Conservation (phyloP, 1,139 yeast genomes). For the Magnusiomyces tetraspermus region DNA sequence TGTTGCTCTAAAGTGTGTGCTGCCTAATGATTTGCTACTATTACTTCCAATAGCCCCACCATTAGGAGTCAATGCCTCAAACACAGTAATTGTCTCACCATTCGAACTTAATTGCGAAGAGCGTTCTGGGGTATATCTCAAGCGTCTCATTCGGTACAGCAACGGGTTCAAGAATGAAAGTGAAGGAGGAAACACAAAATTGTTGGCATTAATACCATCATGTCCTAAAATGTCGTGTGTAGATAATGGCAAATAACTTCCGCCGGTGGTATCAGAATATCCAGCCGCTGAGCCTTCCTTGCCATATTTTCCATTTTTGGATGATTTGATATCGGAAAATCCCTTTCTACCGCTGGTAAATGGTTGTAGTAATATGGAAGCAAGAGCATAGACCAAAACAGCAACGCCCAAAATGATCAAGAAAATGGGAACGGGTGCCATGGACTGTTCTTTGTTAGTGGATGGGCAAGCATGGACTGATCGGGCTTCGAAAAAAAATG, state of each 20-base stretch:
- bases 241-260: not conserved
- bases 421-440: slow-evolving; percentile 26
- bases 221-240: not conserved
- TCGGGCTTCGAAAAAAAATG: slow-evolving; percentile 74
- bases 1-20: no score
- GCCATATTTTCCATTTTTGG: no score
- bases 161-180: not conserved
- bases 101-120: not conserved
- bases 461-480: slow-evolving; percentile 88
- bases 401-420: slow-evolving; percentile 31
- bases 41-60: no score
- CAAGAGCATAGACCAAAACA: slow-evolving; percentile 31
- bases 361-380: slow-evolving; percentile 13
- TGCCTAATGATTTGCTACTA: no score
- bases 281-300: no score
- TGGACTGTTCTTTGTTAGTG: slow-evolving; percentile 40
- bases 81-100: not conserved
- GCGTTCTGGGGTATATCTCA: not conserved
- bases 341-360: not conserved
- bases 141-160: not conserved
- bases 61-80: not conserved
- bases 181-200: not conserved
- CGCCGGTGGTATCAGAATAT: not conserved
- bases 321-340: no score
- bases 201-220: not conserved